phyloP scores from a whole-genome alignment of 1,139 yeast genomes.

The Nakaseomyces bracarensis region DNA sequence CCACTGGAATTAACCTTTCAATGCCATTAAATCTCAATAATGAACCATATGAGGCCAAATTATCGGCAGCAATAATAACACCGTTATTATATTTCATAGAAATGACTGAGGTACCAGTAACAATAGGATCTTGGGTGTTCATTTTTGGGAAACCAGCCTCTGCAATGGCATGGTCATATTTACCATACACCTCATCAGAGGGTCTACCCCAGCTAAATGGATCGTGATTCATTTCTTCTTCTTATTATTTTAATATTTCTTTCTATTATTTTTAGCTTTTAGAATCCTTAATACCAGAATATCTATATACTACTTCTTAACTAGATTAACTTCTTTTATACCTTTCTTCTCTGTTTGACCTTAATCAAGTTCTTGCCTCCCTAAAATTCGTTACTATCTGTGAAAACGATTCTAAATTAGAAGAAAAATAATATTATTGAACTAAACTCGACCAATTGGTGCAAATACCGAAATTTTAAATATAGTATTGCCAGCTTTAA shows the following conservation, averaged over 20 bases:
- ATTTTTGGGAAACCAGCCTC: constrained; percentile 56
- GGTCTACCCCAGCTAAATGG: constrained; percentile 97
- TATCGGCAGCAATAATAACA: constrained; percentile 89
- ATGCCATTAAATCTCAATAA: constrained; percentile 77
- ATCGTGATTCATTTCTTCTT: constrained; percentile 79
- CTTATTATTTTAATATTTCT: too few relatives aligned
- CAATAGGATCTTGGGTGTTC: constrained; percentile 90
- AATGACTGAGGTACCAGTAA: constrained; percentile 93
- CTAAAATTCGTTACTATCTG: too few relatives aligned
- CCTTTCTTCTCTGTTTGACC: too few relatives aligned
- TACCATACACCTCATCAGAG: constrained; percentile 68
- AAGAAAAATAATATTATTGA: too few relatives aligned
- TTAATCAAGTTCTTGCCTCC: too few relatives aligned
- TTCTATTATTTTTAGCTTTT: not conserved
- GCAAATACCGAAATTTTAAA: too few relatives aligned
- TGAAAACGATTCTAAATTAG: too few relatives aligned
- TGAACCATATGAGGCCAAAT: constrained; percentile 90
- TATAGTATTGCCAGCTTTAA: too few relatives aligned
- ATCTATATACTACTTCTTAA: too few relatives aligned
- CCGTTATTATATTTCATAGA: constrained; percentile 89
- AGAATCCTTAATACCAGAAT: not conserved
- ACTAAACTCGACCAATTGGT: too few relatives aligned
- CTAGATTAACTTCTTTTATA: too few relatives aligned
- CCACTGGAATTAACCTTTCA: constrained; percentile 78
- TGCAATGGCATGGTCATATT: constrained; percentile 66